These are phyloP conservation scores for Sclerotinia subarctica DNA, from an alignment of 2,329 filamentous ascomycete species.

Conservation along the genomic window DNA sequence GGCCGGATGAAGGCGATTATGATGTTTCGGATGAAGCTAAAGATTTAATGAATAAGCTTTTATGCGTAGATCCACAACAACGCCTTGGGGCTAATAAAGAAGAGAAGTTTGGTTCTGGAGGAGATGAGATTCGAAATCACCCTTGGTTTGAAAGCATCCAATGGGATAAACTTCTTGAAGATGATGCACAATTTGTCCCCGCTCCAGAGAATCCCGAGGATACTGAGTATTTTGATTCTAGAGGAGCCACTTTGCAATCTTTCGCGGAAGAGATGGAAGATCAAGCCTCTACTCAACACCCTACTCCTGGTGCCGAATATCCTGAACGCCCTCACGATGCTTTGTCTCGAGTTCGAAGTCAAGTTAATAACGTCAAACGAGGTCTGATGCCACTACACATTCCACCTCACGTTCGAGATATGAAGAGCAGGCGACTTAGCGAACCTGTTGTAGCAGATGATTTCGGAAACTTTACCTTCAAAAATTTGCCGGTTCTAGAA, in stretches of 20 bases:
- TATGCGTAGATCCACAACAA: constrained; percentile 78
- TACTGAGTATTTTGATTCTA: constrained; percentile 93
- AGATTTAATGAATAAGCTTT: constrained; percentile 87
- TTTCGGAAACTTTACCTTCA: constrained; percentile 95
- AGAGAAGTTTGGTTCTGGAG: constrained; percentile 78
- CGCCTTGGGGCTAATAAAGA: constrained; percentile 82
- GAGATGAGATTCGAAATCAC: constrained; percentile 86
- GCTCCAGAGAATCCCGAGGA: constrained; percentile 92
- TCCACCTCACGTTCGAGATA: constrained; percentile 90
- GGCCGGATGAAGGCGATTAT: constrained; percentile 80
- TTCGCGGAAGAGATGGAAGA: constrained; percentile 96
- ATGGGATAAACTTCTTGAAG: constrained; percentile 89
- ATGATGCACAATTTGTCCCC: constrained; percentile 93
- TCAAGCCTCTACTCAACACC: constrained; percentile 69
- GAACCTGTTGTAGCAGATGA: constrained; percentile 88
- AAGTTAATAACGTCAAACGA: constrained; percentile 84
- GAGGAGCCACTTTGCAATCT: constrained; percentile 85
- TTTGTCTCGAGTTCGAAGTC: constrained; percentile 80
- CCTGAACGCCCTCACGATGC: constrained; percentile 92
- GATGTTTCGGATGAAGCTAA: constrained; percentile 83
- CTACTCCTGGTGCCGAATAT: constrained; percentile 71
- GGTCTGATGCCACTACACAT: constrained; percentile 95
- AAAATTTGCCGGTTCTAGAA: constrained; percentile 92
- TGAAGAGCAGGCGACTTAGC: constrained; percentile 81
- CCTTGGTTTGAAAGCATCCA: constrained; percentile 84